Percentiles rank a stretch among this genome's conserved stretches.
These are phyloP conservation scores for Ceratobasidium papillatum DNA, from an alignment of 1,284 basidiomycete genomes.

Conservation along the genomic window DNA sequence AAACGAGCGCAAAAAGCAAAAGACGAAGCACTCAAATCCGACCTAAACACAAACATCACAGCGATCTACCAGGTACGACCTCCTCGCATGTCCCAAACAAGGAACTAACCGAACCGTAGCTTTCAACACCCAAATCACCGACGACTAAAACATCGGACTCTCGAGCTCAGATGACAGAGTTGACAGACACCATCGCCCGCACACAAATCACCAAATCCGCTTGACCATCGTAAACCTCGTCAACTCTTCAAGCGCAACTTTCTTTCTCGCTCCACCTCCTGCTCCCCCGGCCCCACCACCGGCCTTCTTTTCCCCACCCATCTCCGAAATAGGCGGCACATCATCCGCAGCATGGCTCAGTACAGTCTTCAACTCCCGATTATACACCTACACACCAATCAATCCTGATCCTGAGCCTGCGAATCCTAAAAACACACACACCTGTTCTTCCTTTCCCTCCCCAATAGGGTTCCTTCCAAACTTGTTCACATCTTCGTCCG, in stretches of 20 bases:
- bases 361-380: constrained; percentile 76
- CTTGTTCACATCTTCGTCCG: constrained; percentile 79
- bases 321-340: constrained; percentile 70
- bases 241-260: constrained; percentile 81
- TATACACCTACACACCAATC: constrained; percentile 66
- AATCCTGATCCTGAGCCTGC: neutral
- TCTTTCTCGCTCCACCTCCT: constrained; percentile 64
- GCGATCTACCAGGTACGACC: constrained; percentile 17
- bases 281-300: constrained; percentile 46
- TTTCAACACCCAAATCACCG: neutral
- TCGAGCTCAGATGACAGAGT: neutral
- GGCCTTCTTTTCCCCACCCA: constrained; percentile 53
- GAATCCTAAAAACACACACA: constrained; percentile 52
- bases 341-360: constrained; percentile 76
- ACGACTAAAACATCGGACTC: neutral
- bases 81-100: neutral
- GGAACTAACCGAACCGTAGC: neutral
- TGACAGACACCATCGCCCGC: neutral
- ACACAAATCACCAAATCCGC: constrained; percentile 74
- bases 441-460: constrained; percentile 84
- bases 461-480: constrained; percentile 87
- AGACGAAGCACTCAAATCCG: constrained; percentile 12
- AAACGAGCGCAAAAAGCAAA: neutral
- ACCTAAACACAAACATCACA: neutral
- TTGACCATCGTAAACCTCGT: constrained; percentile 95